Percentiles rank a stretch among this genome's conserved stretches.
These are phyloP conservation scores for Fraxinus platypoda DNA, from an alignment of 305 asterid genomes.

Conservation along the genomic window DNA sequence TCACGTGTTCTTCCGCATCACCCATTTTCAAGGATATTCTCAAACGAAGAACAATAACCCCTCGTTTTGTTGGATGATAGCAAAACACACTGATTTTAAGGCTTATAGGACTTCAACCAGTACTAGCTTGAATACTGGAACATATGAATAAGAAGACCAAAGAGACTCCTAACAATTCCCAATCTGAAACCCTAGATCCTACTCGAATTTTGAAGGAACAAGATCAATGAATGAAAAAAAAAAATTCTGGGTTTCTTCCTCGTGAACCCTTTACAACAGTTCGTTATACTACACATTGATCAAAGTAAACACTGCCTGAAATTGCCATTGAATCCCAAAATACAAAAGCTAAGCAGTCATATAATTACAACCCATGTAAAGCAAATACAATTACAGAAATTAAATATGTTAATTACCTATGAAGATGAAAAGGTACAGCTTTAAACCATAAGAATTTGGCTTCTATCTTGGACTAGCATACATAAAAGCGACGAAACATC, in stretches of 20 bases:
- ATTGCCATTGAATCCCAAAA: background rate
- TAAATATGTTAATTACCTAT: background rate
- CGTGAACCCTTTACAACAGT: conserved; percentile 3
- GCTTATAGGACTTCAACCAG: background rate
- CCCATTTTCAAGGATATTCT: conserved; percentile 27
- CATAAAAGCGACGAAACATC: conserved; percentile 1
- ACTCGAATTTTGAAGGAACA: conserved; percentile 5
- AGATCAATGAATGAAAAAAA: background rate
- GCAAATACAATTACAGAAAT: background rate
- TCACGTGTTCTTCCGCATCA: conserved; percentile 48
- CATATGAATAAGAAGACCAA: background rate
- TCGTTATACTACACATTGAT: background rate
- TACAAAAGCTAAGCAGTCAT: background rate
- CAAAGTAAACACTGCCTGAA: background rate
- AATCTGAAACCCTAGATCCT: background rate
- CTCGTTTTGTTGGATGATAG: background rate
- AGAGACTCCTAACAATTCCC: background rate
- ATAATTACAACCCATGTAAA: background rate
- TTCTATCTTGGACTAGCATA: conserved; percentile 24
- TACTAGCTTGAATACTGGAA: background rate
- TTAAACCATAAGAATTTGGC: conserved; percentile 12
- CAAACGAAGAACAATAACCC: conserved; percentile 2
- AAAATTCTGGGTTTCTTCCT: conserved; percentile 18
- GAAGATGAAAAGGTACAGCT: background rate
- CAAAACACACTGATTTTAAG: background rate